Percentiles rank a stretch among this genome's conserved stretches.
Conservation (phyloP, 78 protist species). For the Anaeramoeba ignava region DNA sequence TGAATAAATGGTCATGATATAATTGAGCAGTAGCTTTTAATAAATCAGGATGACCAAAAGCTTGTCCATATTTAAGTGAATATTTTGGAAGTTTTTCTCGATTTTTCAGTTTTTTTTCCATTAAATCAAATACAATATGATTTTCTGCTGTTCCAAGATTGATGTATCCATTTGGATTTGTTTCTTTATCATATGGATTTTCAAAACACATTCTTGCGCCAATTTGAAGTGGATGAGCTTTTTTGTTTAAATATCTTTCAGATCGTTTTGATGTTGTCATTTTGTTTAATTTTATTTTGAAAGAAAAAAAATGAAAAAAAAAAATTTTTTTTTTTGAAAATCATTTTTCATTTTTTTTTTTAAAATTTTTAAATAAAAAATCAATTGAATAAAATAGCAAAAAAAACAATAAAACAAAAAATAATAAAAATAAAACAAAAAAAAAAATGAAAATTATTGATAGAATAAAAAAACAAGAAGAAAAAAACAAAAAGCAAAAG, state of each 20-base stretch:
- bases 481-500: constrained; percentile 9
- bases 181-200: neutral
- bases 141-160: neutral
- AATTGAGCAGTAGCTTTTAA: neutral
- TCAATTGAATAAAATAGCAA: too few species aligned
- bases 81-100: neutral
- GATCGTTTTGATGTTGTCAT: too few species aligned
- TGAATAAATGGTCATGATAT: neutral
- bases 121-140: neutral
- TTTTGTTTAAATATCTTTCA: too few species aligned
- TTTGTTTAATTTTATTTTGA: too few species aligned
- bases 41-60: neutral
- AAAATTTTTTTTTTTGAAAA: too few species aligned
- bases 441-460: constrained; percentile 23
- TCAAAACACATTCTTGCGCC: neutral
- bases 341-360: too few species aligned
- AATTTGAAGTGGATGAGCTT: neutral
- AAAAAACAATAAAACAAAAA: neutral
- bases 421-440: neutral
- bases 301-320: too few species aligned
- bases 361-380: too few species aligned
- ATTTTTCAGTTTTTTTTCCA: neutral
- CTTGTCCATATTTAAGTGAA: neutral
- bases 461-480: constrained; percentile 12
- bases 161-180: neutral